A percentile compares a stretch with the other conserved stretches of the same genome.
These are phyloP conservation scores for Talaromyces verruculosus DNA, from an alignment of 2,329 filamentous ascomycete species.

Conservation along the genomic window DNA sequence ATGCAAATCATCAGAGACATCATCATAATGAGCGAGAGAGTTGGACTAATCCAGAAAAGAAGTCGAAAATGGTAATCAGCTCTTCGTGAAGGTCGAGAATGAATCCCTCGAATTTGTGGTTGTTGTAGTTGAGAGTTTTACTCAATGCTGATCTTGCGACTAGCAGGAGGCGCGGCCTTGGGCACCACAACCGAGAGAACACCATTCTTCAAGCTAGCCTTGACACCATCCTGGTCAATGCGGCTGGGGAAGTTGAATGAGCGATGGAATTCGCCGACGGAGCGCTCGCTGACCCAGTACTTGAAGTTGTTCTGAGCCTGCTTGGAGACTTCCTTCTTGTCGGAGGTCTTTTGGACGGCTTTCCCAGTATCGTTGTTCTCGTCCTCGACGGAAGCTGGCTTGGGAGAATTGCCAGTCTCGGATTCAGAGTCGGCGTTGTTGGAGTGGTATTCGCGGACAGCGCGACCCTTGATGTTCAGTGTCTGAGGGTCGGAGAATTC, in stretches of 20 bases:
- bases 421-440: background rate
- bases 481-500: conserved; percentile 45
- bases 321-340: conserved; percentile 24
- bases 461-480: conserved; percentile 40
- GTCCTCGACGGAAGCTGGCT: conserved; percentile 19
- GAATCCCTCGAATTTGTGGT: background rate
- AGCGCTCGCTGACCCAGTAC: conserved; percentile 59
- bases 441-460: conserved; percentile 32
- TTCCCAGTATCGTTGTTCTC: conserved; percentile 18
- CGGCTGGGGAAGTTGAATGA: conserved; percentile 56
- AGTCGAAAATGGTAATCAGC: background rate
- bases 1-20: background rate
- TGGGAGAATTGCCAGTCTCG: background rate
- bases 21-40: conserved; percentile 4
- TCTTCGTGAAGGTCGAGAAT: background rate
- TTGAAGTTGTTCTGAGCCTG: conserved; percentile 28
- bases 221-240: conserved; percentile 58
- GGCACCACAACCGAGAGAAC: conserved; percentile 56
- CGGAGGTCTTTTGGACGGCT: conserved; percentile 29
- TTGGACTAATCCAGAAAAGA: background rate
- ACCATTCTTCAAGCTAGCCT: conserved; percentile 58
- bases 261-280: conserved; percentile 57
- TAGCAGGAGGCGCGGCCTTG: conserved; percentile 50
- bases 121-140: background rate
- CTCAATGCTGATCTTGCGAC: conserved; percentile 54